phyloP scores from a whole-genome alignment of 176 grass and related monocot species.

The Poa annua region DNA sequence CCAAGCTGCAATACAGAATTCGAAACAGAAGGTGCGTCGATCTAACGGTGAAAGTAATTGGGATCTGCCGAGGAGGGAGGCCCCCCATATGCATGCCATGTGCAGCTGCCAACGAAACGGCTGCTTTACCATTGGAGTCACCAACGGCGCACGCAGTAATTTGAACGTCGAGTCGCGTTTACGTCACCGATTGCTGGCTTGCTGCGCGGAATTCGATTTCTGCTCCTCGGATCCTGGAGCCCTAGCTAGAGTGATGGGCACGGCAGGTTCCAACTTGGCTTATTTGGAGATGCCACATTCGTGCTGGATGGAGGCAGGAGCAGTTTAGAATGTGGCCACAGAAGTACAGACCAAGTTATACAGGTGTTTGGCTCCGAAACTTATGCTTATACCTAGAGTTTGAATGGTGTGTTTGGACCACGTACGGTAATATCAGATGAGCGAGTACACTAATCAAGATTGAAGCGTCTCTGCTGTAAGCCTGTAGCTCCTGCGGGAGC shows the following conservation, averaged over 20 bases:
- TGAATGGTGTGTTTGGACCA: not conserved
- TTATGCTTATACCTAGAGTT: not conserved
- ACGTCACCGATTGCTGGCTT: conserved; percentile 7
- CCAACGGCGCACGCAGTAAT: conserved; percentile 24
- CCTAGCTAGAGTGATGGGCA: conserved; percentile 33
- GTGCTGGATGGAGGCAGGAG: conserved; percentile 8
- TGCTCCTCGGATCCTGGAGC: conserved; percentile 13
- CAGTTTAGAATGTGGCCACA: not conserved
- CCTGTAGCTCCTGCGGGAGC: too few species aligned
- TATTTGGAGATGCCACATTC: not conserved
- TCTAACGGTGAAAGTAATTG: not conserved
- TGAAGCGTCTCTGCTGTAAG: too few species aligned
- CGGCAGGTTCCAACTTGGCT: conserved; percentile 29
- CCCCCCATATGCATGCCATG: not conserved
- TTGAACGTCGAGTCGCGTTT: not conserved
- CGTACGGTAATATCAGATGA: too few species aligned
- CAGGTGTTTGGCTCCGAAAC: not conserved
- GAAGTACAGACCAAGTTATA: not conserved
- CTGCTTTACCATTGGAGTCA: not conserved
- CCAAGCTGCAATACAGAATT: too few species aligned
- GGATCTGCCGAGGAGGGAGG: not conserved
- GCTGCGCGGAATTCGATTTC: not conserved
- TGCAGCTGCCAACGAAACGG: conserved; percentile 34
- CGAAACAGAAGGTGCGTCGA: not conserved
- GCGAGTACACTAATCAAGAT: too few species aligned